Conservation (phyloP, 352 stramenopile genomes). For the Plasmopara muralis region DNA sequence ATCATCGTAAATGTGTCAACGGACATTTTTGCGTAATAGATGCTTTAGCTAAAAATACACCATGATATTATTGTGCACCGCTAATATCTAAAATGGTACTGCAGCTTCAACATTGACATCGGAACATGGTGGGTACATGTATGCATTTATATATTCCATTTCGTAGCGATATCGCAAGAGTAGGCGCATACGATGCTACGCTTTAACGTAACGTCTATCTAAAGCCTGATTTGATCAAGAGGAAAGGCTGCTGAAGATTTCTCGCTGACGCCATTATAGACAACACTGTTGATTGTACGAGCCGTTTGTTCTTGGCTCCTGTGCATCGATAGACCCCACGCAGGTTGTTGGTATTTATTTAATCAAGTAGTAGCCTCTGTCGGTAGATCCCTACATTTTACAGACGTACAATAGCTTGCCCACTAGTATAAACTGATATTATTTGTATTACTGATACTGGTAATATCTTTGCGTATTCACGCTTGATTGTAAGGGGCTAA, state of each 20-base stretch:
- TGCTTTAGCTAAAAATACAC: too few relatives aligned
- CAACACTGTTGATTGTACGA: slow-evolving; percentile 2
- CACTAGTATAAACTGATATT: background rate
- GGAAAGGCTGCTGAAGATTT: slow-evolving; percentile 15
- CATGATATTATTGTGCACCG: too few relatives aligned
- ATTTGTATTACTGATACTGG: background rate
- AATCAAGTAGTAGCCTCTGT: slow-evolving; percentile 7
- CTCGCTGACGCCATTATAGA: slow-evolving; percentile 19
- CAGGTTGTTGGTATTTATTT: slow-evolving; percentile 21
- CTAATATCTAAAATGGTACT: too few relatives aligned
- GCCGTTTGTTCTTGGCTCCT: slow-evolving; percentile 1
- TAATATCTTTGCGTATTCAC: background rate
- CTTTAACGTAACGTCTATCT: background rate
- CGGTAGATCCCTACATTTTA: too few relatives aligned
- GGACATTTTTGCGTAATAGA: too few relatives aligned
- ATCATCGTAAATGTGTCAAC: too few relatives aligned
- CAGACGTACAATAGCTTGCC: too few relatives aligned
- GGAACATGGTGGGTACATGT: too few relatives aligned
- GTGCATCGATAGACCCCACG: slow-evolving; percentile 4
- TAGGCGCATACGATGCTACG: background rate
- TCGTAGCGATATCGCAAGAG: too few relatives aligned
- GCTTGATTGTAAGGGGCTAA: too few relatives aligned
- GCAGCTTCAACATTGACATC: too few relatives aligned
- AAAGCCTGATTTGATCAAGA: background rate
- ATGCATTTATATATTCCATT: too few relatives aligned